A percentile compares a stretch with the other conserved stretches of the same genome.
phyloP scores from a whole-genome alignment of 2,329 filamentous ascomycete genomes.

The Aspergillus quadrilineatus region DNA sequence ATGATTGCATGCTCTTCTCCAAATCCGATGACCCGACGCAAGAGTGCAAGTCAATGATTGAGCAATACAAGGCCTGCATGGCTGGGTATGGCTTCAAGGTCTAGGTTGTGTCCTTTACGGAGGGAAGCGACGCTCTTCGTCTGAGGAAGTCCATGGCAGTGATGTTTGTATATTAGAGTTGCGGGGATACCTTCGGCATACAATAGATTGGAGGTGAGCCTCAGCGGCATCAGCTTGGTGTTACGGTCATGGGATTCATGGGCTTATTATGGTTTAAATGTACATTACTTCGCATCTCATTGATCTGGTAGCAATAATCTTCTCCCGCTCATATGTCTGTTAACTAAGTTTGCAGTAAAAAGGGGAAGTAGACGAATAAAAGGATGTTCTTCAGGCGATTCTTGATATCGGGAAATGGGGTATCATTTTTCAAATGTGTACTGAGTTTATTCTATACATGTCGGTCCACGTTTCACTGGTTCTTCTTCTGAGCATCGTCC shows the following conservation, averaged over 20 bases:
- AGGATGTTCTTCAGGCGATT: background rate
- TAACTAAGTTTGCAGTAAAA: background rate
- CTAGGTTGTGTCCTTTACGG: constrained; percentile 21
- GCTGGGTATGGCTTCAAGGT: constrained; percentile 82
- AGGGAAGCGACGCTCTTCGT: background rate
- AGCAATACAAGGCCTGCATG: constrained; percentile 90
- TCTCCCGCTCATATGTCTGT: background rate
- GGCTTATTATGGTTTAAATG: constrained; percentile 14
- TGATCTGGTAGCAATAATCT: constrained; percentile 15
- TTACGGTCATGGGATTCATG: constrained; percentile 16
- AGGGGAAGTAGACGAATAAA: no score
- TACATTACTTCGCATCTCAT: constrained; percentile 16
- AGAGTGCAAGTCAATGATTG: constrained; percentile 79
- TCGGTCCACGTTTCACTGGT: constrained; percentile 26
- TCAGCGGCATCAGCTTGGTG: constrained; percentile 12
- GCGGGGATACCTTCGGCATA: background rate
- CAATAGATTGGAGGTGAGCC: constrained; percentile 4
- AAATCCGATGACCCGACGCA: constrained; percentile 72
- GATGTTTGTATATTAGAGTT: constrained; percentile 6
- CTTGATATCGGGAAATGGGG: constrained; percentile 20
- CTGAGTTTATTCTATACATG: background rate
- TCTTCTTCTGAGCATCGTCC: constrained; percentile 35
- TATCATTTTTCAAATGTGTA: constrained; percentile 25
- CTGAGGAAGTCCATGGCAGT: background rate
- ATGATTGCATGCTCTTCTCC: constrained; percentile 99